Conservation (phyloP, 192 early-diverging fungal genomes). For the Rhizophagus sp. region DNA sequence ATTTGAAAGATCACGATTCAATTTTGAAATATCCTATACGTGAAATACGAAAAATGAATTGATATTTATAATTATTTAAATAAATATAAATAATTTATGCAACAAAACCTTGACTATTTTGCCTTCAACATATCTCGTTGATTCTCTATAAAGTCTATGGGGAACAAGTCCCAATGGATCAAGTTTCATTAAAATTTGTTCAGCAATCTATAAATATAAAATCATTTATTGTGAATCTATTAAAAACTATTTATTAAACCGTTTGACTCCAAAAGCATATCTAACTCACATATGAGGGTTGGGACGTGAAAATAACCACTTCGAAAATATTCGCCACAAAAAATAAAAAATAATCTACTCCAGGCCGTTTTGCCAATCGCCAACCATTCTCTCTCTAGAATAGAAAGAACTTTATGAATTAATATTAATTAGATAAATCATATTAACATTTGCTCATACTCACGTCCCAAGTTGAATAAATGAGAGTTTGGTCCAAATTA, state of each 20-base stretch:
- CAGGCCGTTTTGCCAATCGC: constrained; percentile 95
- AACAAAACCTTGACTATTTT: constrained; percentile 67
- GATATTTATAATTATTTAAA: neutral
- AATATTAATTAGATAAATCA: neutral
- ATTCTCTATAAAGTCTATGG: constrained; percentile 91
- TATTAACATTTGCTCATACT: constrained; percentile 30
- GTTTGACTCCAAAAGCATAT: no score
- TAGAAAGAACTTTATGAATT: neutral
- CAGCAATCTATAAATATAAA: constrained; percentile 61
- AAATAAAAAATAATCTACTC: constrained; percentile 92
- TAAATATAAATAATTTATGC: constrained; percentile 19
- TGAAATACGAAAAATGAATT: neutral
- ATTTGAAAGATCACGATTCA: constrained; percentile 94
- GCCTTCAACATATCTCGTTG: constrained; percentile 83
- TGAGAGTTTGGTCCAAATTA: constrained; percentile 92
- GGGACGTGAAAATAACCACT: constrained; percentile 93
- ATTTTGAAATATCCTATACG: constrained; percentile 72
- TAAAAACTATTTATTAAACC: no score
- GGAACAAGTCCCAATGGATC: constrained; percentile 87
- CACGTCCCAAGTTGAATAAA: constrained; percentile 92
- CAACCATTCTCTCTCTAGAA: constrained; percentile 89
- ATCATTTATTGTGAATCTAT: neutral
- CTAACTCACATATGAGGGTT: constrained; percentile 73
- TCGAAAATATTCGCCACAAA: constrained; percentile 92
- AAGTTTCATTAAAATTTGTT: constrained; percentile 82